Evolutionary conservation across 2,329 filamentous ascomycete genomes (phyloP).

Genomic region (Neoarthrinium moseri): DNA sequence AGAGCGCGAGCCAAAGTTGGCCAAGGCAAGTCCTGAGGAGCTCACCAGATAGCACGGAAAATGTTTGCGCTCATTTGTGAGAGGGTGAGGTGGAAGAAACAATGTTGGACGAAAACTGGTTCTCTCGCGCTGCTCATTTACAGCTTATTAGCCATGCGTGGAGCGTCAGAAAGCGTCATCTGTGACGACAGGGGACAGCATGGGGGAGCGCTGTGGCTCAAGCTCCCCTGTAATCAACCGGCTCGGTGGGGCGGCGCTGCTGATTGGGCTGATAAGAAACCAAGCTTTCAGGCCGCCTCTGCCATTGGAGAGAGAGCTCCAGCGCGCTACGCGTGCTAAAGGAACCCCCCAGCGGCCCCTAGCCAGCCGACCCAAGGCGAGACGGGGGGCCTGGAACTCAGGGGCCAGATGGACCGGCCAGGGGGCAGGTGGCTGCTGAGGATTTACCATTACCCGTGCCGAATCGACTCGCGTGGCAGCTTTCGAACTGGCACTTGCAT

Average conservation of each 20-base stretch:
- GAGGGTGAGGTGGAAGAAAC: no score
- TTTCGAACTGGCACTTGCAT: not conserved
- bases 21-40: no score
- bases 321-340: no score
- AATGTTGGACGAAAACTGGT: no score
- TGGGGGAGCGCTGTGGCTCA: conserved; percentile 1
- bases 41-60: no score
- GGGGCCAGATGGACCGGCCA: not conserved
- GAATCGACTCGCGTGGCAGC: conserved; percentile 11
- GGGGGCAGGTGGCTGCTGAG: conserved; percentile 2
- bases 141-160: not conserved
- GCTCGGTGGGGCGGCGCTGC: not conserved
- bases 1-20: no score
- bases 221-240: conserved; percentile 4
- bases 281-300: not conserved
- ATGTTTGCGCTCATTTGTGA: no score
- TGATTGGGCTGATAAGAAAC: conserved; percentile 5
- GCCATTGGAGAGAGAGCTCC: conserved; percentile 7
- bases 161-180: conserved; percentile 6
- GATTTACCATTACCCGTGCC: conserved; percentile 13
- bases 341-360: not conserved
- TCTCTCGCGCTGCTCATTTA: not conserved
- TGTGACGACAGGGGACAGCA: conserved; percentile 7
- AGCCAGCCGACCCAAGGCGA: no score
- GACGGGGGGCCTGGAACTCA: no score